These are phyloP conservation scores for Cutaneotrichosporon cavernicola DNA, from an alignment of 1,284 basidiomycete genomes.

Conservation along the genomic window DNA sequence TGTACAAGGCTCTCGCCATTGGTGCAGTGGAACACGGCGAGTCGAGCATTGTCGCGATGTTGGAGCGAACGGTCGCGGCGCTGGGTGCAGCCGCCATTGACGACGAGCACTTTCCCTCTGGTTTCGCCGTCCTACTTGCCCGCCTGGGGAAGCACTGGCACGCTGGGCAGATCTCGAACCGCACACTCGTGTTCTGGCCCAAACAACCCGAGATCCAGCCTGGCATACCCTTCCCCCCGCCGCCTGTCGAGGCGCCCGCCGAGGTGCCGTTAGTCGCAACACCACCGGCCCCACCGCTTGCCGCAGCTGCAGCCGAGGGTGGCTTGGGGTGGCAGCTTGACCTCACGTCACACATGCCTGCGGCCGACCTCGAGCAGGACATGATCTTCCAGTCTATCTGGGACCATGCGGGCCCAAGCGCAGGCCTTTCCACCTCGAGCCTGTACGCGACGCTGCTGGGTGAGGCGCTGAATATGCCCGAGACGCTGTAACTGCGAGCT, in stretches of 20 bases:
- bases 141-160: constrained; percentile 25
- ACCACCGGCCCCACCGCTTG: not conserved
- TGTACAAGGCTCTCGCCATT: constrained; percentile 23
- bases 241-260: not conserved
- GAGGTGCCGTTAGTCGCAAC: not conserved
- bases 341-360: constrained; percentile 23
- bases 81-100: constrained; percentile 21
- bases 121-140: constrained; percentile 21
- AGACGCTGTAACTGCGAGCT: not conserved
- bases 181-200: constrained; percentile 6
- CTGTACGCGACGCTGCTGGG: constrained; percentile 26
- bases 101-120: constrained; percentile 21
- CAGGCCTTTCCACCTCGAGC: constrained; percentile 7
- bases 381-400: constrained; percentile 18
- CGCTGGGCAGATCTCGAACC: not conserved
- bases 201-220: constrained; percentile 2
- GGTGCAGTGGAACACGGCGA: constrained; percentile 24
- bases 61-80: constrained; percentile 16
- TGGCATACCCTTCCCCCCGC: not conserved
- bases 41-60: constrained; percentile 11
- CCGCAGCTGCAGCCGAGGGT: not conserved
- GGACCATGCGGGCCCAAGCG: constrained; percentile 12
- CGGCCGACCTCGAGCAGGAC: constrained; percentile 21
- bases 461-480: constrained; percentile 14
- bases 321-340: constrained; percentile 20